Base-by-base conservation (phyloP, 257 asterid genomes). In the Primulina tabacum region DNA sequence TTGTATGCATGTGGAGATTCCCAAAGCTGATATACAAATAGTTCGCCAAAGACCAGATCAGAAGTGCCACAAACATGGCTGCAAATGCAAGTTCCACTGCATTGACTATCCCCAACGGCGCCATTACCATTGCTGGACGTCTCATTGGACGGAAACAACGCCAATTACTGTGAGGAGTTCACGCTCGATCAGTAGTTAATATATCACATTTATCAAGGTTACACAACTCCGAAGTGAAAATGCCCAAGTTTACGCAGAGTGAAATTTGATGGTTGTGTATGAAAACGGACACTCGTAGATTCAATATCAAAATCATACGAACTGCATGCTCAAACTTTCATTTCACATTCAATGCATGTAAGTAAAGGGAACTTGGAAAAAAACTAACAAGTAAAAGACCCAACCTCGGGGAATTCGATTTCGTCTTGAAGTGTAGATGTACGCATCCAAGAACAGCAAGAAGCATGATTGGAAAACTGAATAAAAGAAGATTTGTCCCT, bases 401-500 rank as follows among this genome's bases (percentile, higher is more conserved):
- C 7, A 50, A 83, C 90, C 88, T 79, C 52, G 57, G 30, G 4
- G 68, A 56, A 60, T 43, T 77, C n/a, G 83, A 79, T 77, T 79
- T 83, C 74, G 64, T 71, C 71, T 62, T 60, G 18, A 75, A 71
- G 69, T 83, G 88, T 16, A 85, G 82, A 73, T 83, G 83, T 65
- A 81, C 79, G 68, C 91, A 81, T 67, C 88, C 87, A 76, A 86
- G 52, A 64, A 67, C 72, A 1, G 85, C 85, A 50, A 83, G 37
- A 62, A 86, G 82, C 85, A 86, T 77, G 35, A 83, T 26, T 5
- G 89, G 88, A 33, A 86, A 86, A 65, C 85, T 74, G 52, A 83
- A 77, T 16, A 85, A 68, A 55, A 85, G 77, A 77, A 85, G 87
- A 83, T 85, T 85, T n/a, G 73, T 77, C 66, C 90, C 90, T 85